Evolutionary conservation across 768 basidiomycete species (phyloP), one percentile per base, ranked within the genome.

Genomic region (Termitomyces sp.): DNA sequence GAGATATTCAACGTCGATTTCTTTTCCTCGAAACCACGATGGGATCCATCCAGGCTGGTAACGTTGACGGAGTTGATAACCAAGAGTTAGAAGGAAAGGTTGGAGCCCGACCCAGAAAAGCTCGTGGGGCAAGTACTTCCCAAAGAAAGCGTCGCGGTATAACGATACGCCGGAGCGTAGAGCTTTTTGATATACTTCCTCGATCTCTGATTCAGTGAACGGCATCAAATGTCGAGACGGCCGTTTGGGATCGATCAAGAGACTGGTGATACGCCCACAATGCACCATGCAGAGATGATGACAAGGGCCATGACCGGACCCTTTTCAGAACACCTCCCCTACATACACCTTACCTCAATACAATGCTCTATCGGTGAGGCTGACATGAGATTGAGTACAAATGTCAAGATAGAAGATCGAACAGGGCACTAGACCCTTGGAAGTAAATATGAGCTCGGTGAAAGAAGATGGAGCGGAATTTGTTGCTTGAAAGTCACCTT

Each of bases 21-120:
- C 42, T 23, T 43, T 41, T 12, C 19, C 21, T 43, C 42, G 21
- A 23, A 23, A 49, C 59, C 61, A 66, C 8, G 61, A 63, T 27
- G 62, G 61, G 16, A 56, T 43, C 65, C 64, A 64, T n/a, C 38
- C 52, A 4, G 53, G 49, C 9, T 47, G 44, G 46, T 58, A 62
- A 16, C 61, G 55, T 32, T 56, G 56, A 5, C 63, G 60, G 5
- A 64, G 53, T 17, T 31, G 19, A 42, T 64, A 64, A 10, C 60
- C 63, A 23, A 43, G 38, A 23, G 56, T 37, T 11, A 55, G 41
- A 8, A 64, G 56, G 25, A 66, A 64, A 5, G 49, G 37, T 11
- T 65, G 49, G 17, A 38, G 48, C 1, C 53, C 32, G 17, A 53
- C 23, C 63, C 59, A 64, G 29, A 47, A 62, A 12, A 19, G 34